These are phyloP conservation scores for Auricularia sp. DNA, from an alignment of 768 basidiomycete species.

Conservation along the genomic window DNA sequence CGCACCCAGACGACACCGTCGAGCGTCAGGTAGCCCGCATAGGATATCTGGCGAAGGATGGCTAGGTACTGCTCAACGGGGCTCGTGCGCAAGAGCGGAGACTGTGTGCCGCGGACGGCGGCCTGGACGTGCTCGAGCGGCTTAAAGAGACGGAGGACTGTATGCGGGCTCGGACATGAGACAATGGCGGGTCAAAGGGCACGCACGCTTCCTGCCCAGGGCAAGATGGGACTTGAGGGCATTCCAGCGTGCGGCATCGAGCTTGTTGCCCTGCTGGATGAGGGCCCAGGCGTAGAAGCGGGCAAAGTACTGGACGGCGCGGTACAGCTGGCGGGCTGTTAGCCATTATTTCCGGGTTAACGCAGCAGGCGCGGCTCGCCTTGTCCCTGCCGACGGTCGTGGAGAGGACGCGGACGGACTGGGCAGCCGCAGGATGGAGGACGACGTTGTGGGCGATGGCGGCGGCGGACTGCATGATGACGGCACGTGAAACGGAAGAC, in stretches of 20 bases:
- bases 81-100: slow-evolving; percentile 31
- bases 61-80: slow-evolving; percentile 65
- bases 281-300: slow-evolving; percentile 84
- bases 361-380: slow-evolving; percentile 29
- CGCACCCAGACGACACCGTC: slow-evolving; percentile 84
- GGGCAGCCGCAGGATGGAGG: slow-evolving; percentile 73
- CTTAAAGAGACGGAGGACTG: slow-evolving; percentile 90
- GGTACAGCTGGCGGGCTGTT: slow-evolving; percentile 53
- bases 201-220: slow-evolving; percentile 73
- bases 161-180: not conserved
- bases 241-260: slow-evolving; percentile 65
- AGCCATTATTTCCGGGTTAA: slow-evolving; percentile 3
- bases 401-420: slow-evolving; percentile 62
- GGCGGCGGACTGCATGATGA: slow-evolving; percentile 4
- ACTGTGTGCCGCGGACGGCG: slow-evolving; percentile 60
- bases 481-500: not conserved
- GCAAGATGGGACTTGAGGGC: slow-evolving; percentile 82
- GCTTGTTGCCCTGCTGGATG: slow-evolving; percentile 55
- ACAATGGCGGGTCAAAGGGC: slow-evolving; percentile 8
- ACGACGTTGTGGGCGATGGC: slow-evolving; percentile 43
- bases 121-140: slow-evolving; percentile 90
- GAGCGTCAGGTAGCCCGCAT: slow-evolving; percentile 78
- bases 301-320: slow-evolving; percentile 83
- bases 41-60: slow-evolving; percentile 74
- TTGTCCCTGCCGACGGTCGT: slow-evolving; percentile 90